Evolutionary conservation across 371 early-diverging fungal species (phyloP), one percentile per base, ranked within the genome.

Genomic region (Lichtheimia ornata): DNA sequence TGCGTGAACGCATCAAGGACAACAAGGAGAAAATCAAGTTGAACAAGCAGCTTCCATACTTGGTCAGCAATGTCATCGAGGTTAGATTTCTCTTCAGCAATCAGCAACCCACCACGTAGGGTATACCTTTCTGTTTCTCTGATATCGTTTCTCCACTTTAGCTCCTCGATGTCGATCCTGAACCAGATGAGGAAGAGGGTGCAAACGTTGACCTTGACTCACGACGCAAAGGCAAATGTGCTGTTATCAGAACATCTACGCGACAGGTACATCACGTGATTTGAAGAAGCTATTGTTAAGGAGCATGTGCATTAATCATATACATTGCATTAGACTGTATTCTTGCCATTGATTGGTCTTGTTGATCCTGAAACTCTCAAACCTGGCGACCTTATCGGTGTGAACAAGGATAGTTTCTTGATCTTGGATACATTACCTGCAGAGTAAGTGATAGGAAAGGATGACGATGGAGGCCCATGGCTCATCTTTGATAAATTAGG

Each of bases 381-480:
- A 66, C 99, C 99, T 17, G 99, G 98, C 30, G 99, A 99, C 73
- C 85, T 99, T 42, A 97, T 99, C 70, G 99, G 99, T 67, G 95
- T 99, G n/a, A 98, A 99, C 83, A 99, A 99, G 81, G 99, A 99
- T 84, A 95, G 95, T 65, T 99, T 95, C 75, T 82, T 99, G 70
- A 91, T 99, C 59, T 88, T 99, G 71, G 99, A 99, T 63, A 97
- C 92, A 70, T 86, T 99, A 54, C 99, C 99, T 11, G 91, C 98
- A 35, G 99, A 99, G 90, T 91, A 84, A 73, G 85, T 65, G 4
- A 17, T 51, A 13, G 13, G 40, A 4, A 41, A 42, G 5, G 1
- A 22, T 20, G 40, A 20, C 35, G 11, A 27, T 27, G 22, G 17
- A 45, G n/a, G n/a, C 42, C 40, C 35, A 41, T 53, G 43, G 11